Percentiles rank a stretch among this genome's conserved stretches.
Conservation (phyloP, 1,284 basidiomycete species). For the Apiotrichum brassicae region DNA sequence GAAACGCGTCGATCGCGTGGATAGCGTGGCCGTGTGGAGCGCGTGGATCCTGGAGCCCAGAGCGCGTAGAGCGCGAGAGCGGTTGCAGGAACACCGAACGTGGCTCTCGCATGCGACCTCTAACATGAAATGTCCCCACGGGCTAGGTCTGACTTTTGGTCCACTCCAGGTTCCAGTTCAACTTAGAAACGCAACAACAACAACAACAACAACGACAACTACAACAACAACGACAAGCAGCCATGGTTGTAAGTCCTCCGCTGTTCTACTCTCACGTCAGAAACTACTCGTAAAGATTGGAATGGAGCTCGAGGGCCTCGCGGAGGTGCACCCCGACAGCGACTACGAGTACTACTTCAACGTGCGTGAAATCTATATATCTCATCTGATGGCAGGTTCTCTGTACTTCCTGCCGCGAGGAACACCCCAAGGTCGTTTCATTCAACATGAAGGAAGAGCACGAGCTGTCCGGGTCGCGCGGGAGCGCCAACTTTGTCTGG, state of each 20-base stretch:
- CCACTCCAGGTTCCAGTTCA: too few species aligned
- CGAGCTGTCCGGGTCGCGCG: conserved; percentile 44
- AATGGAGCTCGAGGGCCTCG: conserved; percentile 46
- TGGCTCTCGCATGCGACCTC: too few species aligned
- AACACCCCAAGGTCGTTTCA: conserved; percentile 43
- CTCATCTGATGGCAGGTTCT: conserved; percentile 25
- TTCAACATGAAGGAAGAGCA: conserved; percentile 39
- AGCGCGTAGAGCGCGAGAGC: too few species aligned
- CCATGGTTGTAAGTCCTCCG: conserved; percentile 10
- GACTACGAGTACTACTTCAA: conserved; percentile 46
- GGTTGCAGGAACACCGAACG: too few species aligned
- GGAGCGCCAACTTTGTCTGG: conserved; percentile 46
- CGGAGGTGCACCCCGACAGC: conserved; percentile 37
- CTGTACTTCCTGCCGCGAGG: conserved; percentile 42
- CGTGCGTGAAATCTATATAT: conserved; percentile 30
- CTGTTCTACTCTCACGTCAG: conserved; percentile 18
- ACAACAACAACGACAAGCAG: not conserved
- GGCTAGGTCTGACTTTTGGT: too few species aligned
- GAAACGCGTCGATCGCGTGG: too few species aligned
- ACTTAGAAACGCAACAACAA: not conserved
- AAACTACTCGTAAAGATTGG: conserved; percentile 43
- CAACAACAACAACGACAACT: not conserved
- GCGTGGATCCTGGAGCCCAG: too few species aligned
- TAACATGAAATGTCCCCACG: too few species aligned
- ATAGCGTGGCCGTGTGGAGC: too few species aligned